Conservation (phyloP, 768 basidiomycete genomes). For the Erythrobasidium yunnanense region DNA sequence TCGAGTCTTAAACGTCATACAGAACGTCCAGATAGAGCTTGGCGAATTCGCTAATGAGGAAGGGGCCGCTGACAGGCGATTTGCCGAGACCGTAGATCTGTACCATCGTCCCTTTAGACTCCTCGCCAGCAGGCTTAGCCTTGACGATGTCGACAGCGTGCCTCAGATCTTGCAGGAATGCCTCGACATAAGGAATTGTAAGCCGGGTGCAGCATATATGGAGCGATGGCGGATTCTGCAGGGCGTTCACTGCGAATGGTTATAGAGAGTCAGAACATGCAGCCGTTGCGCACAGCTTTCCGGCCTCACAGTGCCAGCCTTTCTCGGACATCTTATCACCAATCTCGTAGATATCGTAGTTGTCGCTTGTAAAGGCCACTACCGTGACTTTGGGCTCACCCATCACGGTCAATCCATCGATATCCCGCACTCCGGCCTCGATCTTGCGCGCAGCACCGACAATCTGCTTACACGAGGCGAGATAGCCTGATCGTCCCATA, state of each 20-base stretch:
- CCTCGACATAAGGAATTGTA: conserved; percentile 64
- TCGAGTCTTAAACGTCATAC: conserved; percentile 12
- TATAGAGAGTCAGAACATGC: neutral
- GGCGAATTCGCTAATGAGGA: conserved; percentile 22
- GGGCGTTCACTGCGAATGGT: conserved; percentile 52
- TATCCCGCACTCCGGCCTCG: conserved; percentile 53
- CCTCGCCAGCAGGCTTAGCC: conserved; percentile 47
- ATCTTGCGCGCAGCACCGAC: conserved; percentile 63
- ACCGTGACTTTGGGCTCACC: conserved; percentile 83
- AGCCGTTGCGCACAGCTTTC: conserved; percentile 6
- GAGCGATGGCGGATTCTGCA: conserved; percentile 65
- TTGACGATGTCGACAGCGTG: conserved; percentile 64
- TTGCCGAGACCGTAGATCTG: conserved; percentile 48
- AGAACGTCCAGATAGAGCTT: conserved; percentile 20
- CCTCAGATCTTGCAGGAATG: conserved; percentile 73
- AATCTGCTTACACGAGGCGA: conserved; percentile 70
- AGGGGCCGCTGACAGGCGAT: conserved; percentile 20
- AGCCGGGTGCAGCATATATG: conserved; percentile 87
- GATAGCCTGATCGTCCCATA: conserved; percentile 80
- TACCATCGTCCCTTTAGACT: conserved; percentile 82
- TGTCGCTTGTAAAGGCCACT: conserved; percentile 68
- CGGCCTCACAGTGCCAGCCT: conserved; percentile 72
- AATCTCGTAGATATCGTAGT: conserved; percentile 68
- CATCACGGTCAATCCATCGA: conserved; percentile 75
- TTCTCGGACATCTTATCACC: conserved; percentile 74